Evolutionary conservation across 768 basidiomycete species (phyloP).

Genomic region (Kwoniella bestiolae): DNA sequence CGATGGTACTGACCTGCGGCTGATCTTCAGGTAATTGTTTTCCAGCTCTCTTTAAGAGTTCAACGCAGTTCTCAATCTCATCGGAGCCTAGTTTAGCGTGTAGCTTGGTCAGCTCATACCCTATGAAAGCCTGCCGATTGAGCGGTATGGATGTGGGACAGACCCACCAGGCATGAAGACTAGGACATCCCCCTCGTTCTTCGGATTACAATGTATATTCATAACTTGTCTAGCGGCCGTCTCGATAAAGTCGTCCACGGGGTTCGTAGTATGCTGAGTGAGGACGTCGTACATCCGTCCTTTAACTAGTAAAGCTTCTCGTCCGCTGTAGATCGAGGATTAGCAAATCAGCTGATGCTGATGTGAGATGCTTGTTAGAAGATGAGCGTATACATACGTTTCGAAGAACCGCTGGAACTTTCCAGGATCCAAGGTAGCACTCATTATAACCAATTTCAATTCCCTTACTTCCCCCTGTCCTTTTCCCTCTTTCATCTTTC

Average conservation of each 20-base stretch:
- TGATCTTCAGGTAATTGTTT: slow-evolving; percentile 69
- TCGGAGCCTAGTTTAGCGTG: slow-evolving; percentile 97
- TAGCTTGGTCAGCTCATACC: too few species aligned
- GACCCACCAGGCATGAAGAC: slow-evolving; percentile 83
- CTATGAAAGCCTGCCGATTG: too few species aligned
- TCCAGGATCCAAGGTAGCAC: slow-evolving; percentile 93
- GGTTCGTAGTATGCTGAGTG: slow-evolving; percentile 70
- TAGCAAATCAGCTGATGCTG: slow-evolving; percentile 9
- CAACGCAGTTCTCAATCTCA: slow-evolving; percentile 87
- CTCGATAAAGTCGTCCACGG: slow-evolving; percentile 83
- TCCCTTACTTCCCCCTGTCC: slow-evolving; percentile 63
- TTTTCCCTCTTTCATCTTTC: slow-evolving; percentile 57
- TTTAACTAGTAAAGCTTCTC: slow-evolving; percentile 76
- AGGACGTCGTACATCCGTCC: slow-evolving; percentile 91
- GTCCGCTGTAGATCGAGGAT: slow-evolving; percentile 21
- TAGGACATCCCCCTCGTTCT: slow-evolving; percentile 75
- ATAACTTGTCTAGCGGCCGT: slow-evolving; percentile 88
- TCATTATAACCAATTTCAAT: slow-evolving; percentile 94
- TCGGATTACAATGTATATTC: slow-evolving; percentile 79
- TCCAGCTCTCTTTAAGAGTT: slow-evolving; percentile 71
- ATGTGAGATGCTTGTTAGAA: background rate
- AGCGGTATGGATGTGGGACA: too few species aligned
- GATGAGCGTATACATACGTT: slow-evolving; percentile 64
- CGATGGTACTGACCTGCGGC: slow-evolving; percentile 61
- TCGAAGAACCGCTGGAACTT: slow-evolving; percentile 88